Evolutionary conservation across 192 early-diverging fungal species (phyloP).

Genomic region (Linnemannia hyalina): DNA sequence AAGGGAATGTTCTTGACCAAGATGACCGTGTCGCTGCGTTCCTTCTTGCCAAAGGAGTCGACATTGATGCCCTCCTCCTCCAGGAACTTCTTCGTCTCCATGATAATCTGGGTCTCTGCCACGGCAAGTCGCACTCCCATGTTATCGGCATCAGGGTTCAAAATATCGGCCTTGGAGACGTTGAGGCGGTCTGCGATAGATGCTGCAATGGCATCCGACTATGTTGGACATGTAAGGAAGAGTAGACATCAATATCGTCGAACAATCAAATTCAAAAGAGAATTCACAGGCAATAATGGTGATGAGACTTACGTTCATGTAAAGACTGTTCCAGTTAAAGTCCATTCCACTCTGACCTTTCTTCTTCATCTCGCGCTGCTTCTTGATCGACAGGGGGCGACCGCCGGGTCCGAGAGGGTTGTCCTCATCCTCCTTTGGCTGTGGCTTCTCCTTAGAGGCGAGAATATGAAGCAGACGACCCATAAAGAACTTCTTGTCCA

Average conservation of each 20-base stretch:
- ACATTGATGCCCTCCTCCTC: slow-evolving; percentile 79
- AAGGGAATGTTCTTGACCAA: slow-evolving; percentile 96
- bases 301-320: slow-evolving; percentile 84
- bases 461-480: slow-evolving; percentile 93
- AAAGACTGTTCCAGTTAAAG: slow-evolving; percentile 97
- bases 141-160: slow-evolving; percentile 88
- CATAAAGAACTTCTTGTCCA: slow-evolving; percentile 91
- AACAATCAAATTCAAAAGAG: background rate
- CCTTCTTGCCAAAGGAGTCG: slow-evolving; percentile 81
- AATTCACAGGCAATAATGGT: background rate
- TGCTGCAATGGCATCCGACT: slow-evolving; percentile 92
- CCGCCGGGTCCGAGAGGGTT: slow-evolving; percentile 59
- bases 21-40: slow-evolving; percentile 90
- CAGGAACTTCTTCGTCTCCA: slow-evolving; percentile 94
- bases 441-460: slow-evolving; percentile 89
- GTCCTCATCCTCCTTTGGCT: slow-evolving; percentile 69
- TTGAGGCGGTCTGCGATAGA: slow-evolving; percentile 95
- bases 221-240: background rate
- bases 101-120: slow-evolving; percentile 97
- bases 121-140: slow-evolving; percentile 94
- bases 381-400: slow-evolving; percentile 79
- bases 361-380: slow-evolving; percentile 84
- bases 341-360: slow-evolving; percentile 84
- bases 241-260: background rate
- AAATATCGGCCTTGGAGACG: slow-evolving; percentile 91